phyloP scores from a whole-genome alignment of 257 asterid species.

The Capsicum baccatum region DNA sequence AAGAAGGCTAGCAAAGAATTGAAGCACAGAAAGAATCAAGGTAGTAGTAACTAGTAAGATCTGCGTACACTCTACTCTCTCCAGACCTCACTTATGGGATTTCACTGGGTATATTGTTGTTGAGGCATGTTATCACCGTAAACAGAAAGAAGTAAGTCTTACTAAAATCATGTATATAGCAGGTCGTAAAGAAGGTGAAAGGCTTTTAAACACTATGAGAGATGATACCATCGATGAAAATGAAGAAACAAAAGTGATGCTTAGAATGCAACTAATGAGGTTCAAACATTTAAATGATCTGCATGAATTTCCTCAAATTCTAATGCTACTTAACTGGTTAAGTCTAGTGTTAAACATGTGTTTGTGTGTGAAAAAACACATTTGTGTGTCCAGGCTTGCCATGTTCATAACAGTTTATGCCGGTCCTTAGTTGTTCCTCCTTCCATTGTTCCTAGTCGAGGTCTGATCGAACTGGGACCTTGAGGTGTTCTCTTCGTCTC shows the following conservation, averaged over 20 bases:
- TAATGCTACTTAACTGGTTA: not conserved
- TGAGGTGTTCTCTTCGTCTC: not conserved
- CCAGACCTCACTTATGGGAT: conserved; percentile 25
- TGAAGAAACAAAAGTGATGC: conserved; percentile 55
- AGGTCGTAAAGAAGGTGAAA: conserved; percentile 48
- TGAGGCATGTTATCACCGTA: conserved; percentile 29
- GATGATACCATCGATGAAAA: conserved; percentile 52
- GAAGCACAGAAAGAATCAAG: conserved; percentile 26
- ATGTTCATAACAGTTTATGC: not conserved
- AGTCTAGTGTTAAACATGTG: not conserved
- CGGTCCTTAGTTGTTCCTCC: not conserved
- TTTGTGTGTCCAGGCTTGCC: not conserved
- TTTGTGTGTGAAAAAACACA: not conserved
- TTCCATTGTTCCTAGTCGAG: too few relatives aligned
- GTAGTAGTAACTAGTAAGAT: too few relatives aligned
- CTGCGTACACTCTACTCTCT: conserved; percentile 31
- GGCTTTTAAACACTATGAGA: conserved; percentile 48
- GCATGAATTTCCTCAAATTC: not conserved
- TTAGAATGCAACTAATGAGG: conserved; percentile 31
- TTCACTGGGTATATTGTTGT: too few relatives aligned
- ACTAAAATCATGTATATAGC: conserved; percentile 41
- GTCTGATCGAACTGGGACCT: not conserved
- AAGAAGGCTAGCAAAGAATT: conserved; percentile 36
- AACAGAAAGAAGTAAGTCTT: not conserved
- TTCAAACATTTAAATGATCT: not conserved